Evolutionary conservation across 495 filamentous ascomycete species (phyloP), one percentile per base, ranked within the genome.

Genomic region (Aspergillus incahuasiensis): DNA sequence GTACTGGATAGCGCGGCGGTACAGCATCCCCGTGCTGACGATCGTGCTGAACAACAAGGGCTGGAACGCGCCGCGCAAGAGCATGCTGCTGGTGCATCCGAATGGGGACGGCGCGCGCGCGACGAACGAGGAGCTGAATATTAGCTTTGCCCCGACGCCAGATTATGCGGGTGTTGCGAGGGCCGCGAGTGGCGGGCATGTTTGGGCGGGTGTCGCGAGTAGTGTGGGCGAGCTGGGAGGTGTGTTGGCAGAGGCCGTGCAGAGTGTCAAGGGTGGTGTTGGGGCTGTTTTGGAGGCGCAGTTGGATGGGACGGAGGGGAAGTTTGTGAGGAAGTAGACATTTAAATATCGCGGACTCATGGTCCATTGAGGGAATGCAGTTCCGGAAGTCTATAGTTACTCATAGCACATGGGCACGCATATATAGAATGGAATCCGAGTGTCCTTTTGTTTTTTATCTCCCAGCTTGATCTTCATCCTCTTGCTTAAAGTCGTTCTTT

Each of bases 21-120:
- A 97, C 67, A 82, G 84, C 19, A 92, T 96, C 48, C 92, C 92
- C 0, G 78, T 96, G 15, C 71, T 97, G 55, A 96, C 91, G 0
- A 91, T 97, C 55, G 88, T 97, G 3, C 69, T 97, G 52, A 97
- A 96, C 68, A 97, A 97, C 68, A 88, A 94, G 70, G 91, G 92
- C 54, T 96, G 90, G 90, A 90, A 96, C 63, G 91, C 91, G 0
- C 91, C 91, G 2, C 78, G 83, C 9, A 80, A 79, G 54, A 91
- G 86, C 19, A 79, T 92, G 62, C 75, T 89, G 9, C 81, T 95
- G 3, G 90, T 95, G 8, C 90, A 95, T 57, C 90, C 91, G 0
- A 74, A 89, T n/a, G 91, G 91, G 1, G 76, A 87, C 40, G 88
- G 87, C 1, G 85, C 87, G 7, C 86, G 82, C 55, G 89, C 84